phyloP scores from a whole-genome alignment of 2,329 filamentous ascomycete species.

The Diaporthe velutina region DNA sequence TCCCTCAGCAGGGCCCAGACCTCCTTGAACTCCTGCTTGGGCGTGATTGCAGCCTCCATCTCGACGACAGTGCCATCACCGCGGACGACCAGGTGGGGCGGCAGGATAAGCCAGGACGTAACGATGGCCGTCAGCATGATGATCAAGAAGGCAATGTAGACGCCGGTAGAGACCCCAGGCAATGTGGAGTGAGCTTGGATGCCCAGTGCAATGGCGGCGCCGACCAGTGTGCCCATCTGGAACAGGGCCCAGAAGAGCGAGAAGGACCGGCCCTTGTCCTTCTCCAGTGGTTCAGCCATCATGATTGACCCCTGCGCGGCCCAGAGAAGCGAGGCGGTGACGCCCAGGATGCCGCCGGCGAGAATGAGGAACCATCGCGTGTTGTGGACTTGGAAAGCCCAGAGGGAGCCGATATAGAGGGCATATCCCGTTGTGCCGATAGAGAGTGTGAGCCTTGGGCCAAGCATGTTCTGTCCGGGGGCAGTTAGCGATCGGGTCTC shows the following conservation, averaged over 20 bases:
- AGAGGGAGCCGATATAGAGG: conserved; percentile 41
- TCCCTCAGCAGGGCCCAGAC: conserved; percentile 39
- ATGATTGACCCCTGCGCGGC: conserved; percentile 41
- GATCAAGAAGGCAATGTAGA: conserved; percentile 46
- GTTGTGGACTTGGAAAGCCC: conserved; percentile 41
- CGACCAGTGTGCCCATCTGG: conserved; percentile 44
- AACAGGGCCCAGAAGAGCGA: conserved; percentile 44
- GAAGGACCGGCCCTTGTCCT: conserved; percentile 42
- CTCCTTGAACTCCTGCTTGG: conserved; percentile 40
- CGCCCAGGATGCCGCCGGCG: conserved; percentile 40
- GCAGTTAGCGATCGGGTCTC: conserved; percentile 2
- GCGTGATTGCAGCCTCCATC: conserved; percentile 39
- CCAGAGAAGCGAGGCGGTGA: conserved; percentile 42
- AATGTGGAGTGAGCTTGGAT: conserved; percentile 41
- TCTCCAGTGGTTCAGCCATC: conserved; percentile 41
- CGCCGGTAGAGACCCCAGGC: conserved; percentile 43
- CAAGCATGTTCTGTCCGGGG: conserved; percentile 41
- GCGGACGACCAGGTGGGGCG: conserved; percentile 40
- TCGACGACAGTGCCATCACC: conserved; percentile 42
- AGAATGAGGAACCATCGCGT: conserved; percentile 43
- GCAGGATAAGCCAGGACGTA: conserved; percentile 41
- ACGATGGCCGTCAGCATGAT: conserved; percentile 43
- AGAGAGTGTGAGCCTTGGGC: conserved; percentile 41
- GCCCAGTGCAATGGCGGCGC: conserved; percentile 44
- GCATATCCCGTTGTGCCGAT: conserved; percentile 41